Conservation (phyloP, 495 filamentous ascomycete genomes). For the Pyrenula massariospora region DNA sequence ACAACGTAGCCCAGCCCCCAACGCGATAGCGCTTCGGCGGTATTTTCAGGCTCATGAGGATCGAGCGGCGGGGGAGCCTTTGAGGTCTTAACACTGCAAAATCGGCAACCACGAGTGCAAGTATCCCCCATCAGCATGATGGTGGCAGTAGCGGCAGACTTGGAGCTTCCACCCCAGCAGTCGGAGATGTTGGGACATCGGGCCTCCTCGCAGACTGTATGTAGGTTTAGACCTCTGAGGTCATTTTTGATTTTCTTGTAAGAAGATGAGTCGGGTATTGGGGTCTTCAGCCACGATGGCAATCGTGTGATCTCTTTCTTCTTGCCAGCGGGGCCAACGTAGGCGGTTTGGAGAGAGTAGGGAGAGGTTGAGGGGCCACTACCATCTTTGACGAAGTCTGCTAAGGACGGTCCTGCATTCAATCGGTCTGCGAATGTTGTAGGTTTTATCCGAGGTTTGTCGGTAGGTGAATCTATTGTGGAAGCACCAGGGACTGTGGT, state of each 20-base stretch:
- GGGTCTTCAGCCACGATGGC: constrained; percentile 91
- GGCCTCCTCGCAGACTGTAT: constrained; percentile 97
- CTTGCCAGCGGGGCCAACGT: constrained; percentile 65
- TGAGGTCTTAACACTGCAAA: constrained; percentile 90
- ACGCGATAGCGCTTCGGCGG: constrained; percentile 78
- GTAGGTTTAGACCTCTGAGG: constrained; percentile 75
- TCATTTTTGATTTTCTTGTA: constrained; percentile 92
- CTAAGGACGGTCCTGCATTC: constrained; percentile 72
- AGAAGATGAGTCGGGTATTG: constrained; percentile 73
- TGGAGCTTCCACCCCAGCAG: constrained; percentile 89
- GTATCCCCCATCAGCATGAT: constrained; percentile 99
- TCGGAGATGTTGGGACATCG: constrained; percentile 94
- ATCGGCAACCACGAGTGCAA: constrained; percentile 91
- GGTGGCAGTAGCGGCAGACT: constrained; percentile 84
- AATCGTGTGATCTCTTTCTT: constrained; percentile 84
- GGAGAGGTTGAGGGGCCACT: constrained; percentile 39
- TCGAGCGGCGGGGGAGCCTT: constrained; percentile 72
- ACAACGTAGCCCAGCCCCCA: constrained; percentile 98
- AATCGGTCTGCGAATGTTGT: constrained; percentile 72
- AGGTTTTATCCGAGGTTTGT: constrained; percentile 31
- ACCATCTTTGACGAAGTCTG: constrained; percentile 58
- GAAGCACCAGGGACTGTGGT: constrained; percentile 22
- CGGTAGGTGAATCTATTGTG: constrained; percentile 8
- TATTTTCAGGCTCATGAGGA: constrained; percentile 93
- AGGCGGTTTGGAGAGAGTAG: constrained; percentile 56